phyloP scores from a whole-genome alignment of 176 grass and related monocot species.

The Guadua angustifolia region DNA sequence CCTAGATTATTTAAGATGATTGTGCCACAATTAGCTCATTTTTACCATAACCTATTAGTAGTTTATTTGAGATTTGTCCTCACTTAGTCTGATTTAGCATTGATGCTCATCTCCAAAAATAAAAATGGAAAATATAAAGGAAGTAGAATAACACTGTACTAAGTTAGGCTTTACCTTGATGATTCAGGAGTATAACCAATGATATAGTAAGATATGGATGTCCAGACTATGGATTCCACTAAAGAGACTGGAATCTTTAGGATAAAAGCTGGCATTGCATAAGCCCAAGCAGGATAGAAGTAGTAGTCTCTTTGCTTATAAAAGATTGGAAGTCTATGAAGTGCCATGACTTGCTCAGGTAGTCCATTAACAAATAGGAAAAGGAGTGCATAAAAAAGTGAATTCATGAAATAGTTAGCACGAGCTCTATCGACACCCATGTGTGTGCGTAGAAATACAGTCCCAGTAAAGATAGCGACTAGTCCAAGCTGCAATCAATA shows the following conservation, averaged over 20 bases:
- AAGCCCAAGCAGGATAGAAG: slow-evolving; percentile 94
- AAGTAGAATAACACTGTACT: no score
- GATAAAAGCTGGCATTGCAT: slow-evolving; percentile 70
- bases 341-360: slow-evolving; percentile 68
- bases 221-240: slow-evolving; percentile 69
- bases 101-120: background rate
- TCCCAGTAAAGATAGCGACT: slow-evolving; percentile 58
- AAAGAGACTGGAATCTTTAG: slow-evolving; percentile 80
- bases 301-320: slow-evolving; percentile 77
- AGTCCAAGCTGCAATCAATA: slow-evolving; percentile 56
- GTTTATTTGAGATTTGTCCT: no score
- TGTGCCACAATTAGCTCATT: no score
- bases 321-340: slow-evolving; percentile 71
- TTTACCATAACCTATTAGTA: no score
- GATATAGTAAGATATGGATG: slow-evolving; percentile 76
- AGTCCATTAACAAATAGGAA: slow-evolving; percentile 73
- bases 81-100: no score
- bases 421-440: slow-evolving; percentile 58
- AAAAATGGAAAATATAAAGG: no score
- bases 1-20: no score
- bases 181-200: slow-evolving; percentile 77
- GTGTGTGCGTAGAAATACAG: slow-evolving; percentile 65
- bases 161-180: slow-evolving; percentile 32
- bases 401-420: slow-evolving; percentile 75
- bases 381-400: slow-evolving; percentile 68